Conservation (phyloP, 176 grass and related monocot genomes). For the Aegilops longissima region DNA sequence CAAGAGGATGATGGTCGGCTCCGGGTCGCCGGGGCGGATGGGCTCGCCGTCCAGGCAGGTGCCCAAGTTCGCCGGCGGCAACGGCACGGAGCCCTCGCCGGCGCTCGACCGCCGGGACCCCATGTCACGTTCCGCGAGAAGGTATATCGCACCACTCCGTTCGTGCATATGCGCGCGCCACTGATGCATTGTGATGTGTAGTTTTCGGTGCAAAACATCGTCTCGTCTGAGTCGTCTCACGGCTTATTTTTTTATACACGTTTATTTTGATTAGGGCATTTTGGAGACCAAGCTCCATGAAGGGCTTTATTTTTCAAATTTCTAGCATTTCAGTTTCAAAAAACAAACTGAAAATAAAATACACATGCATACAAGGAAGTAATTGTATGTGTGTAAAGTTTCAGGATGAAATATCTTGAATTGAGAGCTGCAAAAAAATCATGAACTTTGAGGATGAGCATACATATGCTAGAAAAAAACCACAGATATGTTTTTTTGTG, state of each 20-base stretch:
- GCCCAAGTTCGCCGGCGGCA: conserved; percentile 46
- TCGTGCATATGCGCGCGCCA: neutral
- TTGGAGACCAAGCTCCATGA: too few relatives aligned
- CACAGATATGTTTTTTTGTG: too few relatives aligned
- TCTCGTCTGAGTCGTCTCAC: neutral
- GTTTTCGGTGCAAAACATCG: neutral
- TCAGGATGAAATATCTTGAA: too few relatives aligned
- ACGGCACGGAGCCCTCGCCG: conserved; percentile 32
- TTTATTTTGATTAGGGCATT: too few relatives aligned
- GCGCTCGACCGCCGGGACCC: conserved; percentile 64
- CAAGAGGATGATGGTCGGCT: conserved; percentile 53
- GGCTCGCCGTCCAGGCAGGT: conserved; percentile 48
- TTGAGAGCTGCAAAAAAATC: too few relatives aligned
- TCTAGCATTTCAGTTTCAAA: too few relatives aligned
- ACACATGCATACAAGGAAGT: too few relatives aligned
- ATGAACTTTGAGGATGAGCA: too few relatives aligned
- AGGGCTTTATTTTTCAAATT: too few relatives aligned
- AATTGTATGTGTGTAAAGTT: too few relatives aligned
- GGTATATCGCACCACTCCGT: conserved; percentile 17
- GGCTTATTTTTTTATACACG: neutral
- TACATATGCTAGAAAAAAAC: too few relatives aligned
- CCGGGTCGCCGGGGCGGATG: conserved; percentile 43
- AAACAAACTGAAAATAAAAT: too few relatives aligned
- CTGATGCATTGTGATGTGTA: neutral
- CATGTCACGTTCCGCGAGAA: conserved; percentile 61